Evolutionary conservation across 805 yeast genomes (phyloP).

Genomic region (Scheffersomyces amazonensis): DNA sequence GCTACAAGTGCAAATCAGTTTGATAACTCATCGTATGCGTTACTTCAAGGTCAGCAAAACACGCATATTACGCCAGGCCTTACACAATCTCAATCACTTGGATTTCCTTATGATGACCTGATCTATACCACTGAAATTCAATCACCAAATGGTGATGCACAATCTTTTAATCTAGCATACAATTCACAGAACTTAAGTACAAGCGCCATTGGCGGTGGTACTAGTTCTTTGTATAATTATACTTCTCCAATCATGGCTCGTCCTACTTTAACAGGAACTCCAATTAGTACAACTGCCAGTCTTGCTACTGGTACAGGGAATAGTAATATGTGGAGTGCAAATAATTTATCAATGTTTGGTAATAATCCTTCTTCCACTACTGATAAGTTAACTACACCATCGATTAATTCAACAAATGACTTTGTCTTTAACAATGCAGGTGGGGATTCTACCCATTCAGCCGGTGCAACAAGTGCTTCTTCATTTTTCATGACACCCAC

Average conservation of each 20-base stretch:
- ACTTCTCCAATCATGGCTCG: constrained; percentile 4
- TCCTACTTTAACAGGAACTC: neutral
- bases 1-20: neutral
- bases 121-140: constrained; percentile 9
- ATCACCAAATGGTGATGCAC: constrained; percentile 3
- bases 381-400: neutral
- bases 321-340: neutral
- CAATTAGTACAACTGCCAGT: neutral
- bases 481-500: constrained; percentile 11
- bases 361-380: neutral
- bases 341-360: neutral
- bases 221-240: constrained; percentile 4
- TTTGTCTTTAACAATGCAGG: neutral
- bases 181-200: neutral
- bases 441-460: neutral
- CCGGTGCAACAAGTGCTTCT: neutral
- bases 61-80: neutral
- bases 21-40: too few relatives aligned
- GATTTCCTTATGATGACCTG: constrained; percentile 19
- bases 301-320: neutral
- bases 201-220: neutral
- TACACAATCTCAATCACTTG: constrained; percentile 2
- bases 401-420: neutral
- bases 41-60: neutral
- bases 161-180: neutral